A percentile compares a stretch with the other conserved stretches of the same genome.
Evolutionary conservation across 2,329 filamentous ascomycete genomes (phyloP).

Genomic region (Didymella pomorum): DNA sequence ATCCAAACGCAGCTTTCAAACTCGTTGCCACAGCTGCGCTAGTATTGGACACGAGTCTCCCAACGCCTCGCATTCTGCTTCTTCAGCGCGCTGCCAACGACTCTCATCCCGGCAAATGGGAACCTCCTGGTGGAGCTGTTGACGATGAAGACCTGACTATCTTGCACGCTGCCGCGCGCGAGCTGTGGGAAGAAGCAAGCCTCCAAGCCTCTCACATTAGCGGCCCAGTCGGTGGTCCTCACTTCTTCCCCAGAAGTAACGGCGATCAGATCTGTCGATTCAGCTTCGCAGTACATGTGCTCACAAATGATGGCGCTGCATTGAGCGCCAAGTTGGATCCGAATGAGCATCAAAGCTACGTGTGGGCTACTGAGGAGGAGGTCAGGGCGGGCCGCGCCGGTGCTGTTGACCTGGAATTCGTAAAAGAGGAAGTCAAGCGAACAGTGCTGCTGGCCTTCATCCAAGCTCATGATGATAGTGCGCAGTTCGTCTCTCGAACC

Average conservation of each 20-base stretch:
- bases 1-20: background rate
- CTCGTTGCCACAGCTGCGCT: conserved; percentile 12
- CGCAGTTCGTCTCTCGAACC: background rate
- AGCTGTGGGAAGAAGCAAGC: conserved; percentile 60
- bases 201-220: conserved; percentile 45
- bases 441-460: conserved; percentile 6
- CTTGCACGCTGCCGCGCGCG: conserved; percentile 56
- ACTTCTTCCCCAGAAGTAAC: conserved; percentile 14
- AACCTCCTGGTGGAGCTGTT: conserved; percentile 59
- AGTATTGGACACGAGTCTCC: background rate
- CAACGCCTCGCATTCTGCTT: conserved; percentile 52
- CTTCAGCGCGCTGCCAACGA: conserved; percentile 58
- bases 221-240: conserved; percentile 9
- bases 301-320: background rate
- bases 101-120: conserved; percentile 58
- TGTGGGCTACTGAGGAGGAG: conserved; percentile 13
- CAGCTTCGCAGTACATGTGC: conserved; percentile 2
- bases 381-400: background rate
- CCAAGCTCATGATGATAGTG: background rate
- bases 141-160: conserved; percentile 55
- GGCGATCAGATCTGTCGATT: conserved; percentile 11
- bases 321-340: background rate
- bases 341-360: conserved; percentile 7
- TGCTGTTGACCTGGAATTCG: background rate
- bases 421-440: background rate